These are phyloP conservation scores for Prosopis cineraria DNA, from an alignment of 306 rosid genomes.

Conservation along the genomic window DNA sequence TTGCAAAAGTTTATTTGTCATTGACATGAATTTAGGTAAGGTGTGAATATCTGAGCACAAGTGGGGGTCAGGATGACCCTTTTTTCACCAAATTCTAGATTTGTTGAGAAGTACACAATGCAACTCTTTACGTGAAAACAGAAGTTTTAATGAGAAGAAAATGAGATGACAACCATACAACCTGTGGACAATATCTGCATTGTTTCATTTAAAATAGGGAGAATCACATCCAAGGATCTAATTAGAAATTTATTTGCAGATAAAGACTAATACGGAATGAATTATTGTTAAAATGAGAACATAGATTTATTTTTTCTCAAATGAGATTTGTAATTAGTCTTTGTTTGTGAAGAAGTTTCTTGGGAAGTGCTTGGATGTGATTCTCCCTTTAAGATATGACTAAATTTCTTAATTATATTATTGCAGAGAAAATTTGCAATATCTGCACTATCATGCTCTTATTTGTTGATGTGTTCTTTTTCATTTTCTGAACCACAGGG, in stretches of 20 bases:
- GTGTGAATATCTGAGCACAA: neutral
- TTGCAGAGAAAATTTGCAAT: neutral
- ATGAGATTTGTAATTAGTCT: too few relatives aligned
- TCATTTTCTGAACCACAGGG: constrained; percentile 48
- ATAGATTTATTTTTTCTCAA: too few relatives aligned
- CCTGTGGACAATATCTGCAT: neutral
- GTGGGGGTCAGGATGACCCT: neutral
- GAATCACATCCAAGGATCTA: too few relatives aligned
- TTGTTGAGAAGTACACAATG: neutral
- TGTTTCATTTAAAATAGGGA: neutral
- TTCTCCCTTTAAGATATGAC: neutral
- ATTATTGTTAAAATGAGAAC: too few relatives aligned
- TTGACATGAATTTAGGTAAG: neutral
- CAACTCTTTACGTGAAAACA: neutral
- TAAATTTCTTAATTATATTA: constrained; percentile 7
- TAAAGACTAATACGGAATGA: too few relatives aligned
- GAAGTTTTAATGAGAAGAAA: neutral
- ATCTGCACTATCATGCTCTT: constrained; percentile 11
- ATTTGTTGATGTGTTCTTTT: constrained; percentile 1
- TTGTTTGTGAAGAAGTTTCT: too few relatives aligned
- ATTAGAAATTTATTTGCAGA: too few relatives aligned
- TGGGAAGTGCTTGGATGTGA: too few relatives aligned
- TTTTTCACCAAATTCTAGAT: neutral
- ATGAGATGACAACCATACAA: neutral
- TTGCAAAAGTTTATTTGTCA: neutral